Base-by-base conservation (phyloP, 1,284 basidiomycete genomes). In the Fistulinella staudtii region DNA sequence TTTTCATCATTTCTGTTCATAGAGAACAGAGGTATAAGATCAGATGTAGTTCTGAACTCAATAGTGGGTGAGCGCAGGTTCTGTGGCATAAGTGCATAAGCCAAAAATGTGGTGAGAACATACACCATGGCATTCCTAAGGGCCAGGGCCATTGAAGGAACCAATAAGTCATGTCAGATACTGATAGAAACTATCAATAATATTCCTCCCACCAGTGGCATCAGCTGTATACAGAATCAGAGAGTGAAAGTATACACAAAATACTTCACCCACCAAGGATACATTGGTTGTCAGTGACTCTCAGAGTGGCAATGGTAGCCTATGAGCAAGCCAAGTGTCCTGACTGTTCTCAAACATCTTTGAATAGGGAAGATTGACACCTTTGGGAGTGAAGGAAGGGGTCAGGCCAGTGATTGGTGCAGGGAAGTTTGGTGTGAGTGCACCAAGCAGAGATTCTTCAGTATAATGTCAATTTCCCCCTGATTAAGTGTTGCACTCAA, bases 1-100 rank as follows among this genome's bases (percentile, higher is more conserved):
- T 65, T 72, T 6, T 58, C 55, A 43, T 74, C 72, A 43, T 72
- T 71, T 44, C 60, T 65, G 45, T 74, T 73, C 20, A 71, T 44
- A 8, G 36, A 69, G 69, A 53, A 60, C 70, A 40, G 67, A 66
- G 22, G 70, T 63, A 58, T 73, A 69, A 30, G 60, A 47, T 18
- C 53, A 38, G 47, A 67, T 9, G 38, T 70, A 71, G 20, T 52
- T 49, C 29, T 57, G 61, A 29, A 62, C 4, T 43, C 36, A 45
- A 34, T 52, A 45, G 3, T 59, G 60, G 2, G 61, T 30, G 13
- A 58, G 39, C 25, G 55, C 63, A 61, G 22, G 14, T 15, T n/a
- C 15, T 8, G 6, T 4, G 27, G 23, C 20, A 11, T 48, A 11
- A 45, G 30, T 17, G 13, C 8, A 14, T 6, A 10, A 2, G 20